phyloP scores from a whole-genome alignment of 345 rosid genomes.

The Gossypium stocksii region DNA sequence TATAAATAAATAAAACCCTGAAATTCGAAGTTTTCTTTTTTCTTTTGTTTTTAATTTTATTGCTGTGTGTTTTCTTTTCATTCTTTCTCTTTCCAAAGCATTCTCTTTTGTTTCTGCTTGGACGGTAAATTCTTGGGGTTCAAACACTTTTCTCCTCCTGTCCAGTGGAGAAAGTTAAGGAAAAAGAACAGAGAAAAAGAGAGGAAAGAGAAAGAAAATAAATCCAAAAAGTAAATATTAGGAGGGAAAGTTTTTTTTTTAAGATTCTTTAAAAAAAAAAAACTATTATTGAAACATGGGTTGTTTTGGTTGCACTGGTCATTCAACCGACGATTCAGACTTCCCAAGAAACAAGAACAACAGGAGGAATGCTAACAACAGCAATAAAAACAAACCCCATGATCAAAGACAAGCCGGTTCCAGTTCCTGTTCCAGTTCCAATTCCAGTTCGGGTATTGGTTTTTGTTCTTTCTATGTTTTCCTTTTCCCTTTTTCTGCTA shows the following conservation, averaged over 20 bases:
- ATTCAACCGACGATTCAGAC: conserved; percentile 39
- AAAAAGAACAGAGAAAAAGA: neutral
- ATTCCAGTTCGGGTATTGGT: conserved; percentile 16
- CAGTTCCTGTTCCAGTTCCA: conserved; percentile 59
- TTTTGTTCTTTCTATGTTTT: neutral
- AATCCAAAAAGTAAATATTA: neutral
- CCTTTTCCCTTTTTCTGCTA: neutral
- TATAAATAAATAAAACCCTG: neutral
- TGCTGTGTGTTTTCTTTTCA: too few relatives aligned
- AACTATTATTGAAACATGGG: conserved; percentile 39
- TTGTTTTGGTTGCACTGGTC: conserved; percentile 53
- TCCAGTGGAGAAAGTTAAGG: conserved; percentile 6
- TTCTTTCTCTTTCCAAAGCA: neutral
- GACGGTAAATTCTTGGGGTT: neutral
- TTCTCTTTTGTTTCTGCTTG: neutral
- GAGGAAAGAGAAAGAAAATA: conserved; percentile 2
- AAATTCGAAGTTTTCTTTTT: neutral
- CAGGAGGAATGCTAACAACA: conserved; percentile 10
- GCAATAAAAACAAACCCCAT: conserved; percentile 20
- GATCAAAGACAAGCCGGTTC: conserved; percentile 38
- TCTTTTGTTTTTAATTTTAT: neutral
- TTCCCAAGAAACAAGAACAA: conserved; percentile 12
- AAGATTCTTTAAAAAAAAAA: neutral
- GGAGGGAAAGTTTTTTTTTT: neutral
- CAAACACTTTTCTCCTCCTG: neutral